Evolutionary conservation across 441 rosid species (phyloP).

Genomic region (Croton laevigatus): DNA sequence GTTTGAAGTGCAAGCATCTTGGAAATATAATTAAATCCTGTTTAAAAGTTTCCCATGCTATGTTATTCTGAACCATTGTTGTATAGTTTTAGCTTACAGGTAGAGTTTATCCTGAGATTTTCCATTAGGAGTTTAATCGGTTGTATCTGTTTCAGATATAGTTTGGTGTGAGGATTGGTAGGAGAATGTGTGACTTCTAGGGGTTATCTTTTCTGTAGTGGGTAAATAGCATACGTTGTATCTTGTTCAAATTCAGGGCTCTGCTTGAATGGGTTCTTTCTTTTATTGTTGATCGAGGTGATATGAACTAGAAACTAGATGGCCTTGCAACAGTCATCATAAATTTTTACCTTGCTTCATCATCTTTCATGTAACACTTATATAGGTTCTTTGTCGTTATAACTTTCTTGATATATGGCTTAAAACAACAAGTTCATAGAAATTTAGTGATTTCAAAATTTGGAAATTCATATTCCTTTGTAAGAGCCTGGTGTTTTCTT

Average conservation of each 20-base stretch:
- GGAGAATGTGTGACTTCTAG: neutral
- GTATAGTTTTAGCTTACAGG: neutral
- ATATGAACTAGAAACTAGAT: neutral
- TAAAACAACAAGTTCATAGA: neutral
- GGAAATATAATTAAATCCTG: neutral
- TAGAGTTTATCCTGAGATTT: conserved; percentile 5
- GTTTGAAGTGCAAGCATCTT: neutral
- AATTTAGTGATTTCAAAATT: neutral
- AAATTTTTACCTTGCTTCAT: too few relatives aligned
- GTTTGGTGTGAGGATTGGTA: neutral
- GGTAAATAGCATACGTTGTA: neutral
- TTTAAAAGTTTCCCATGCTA: neutral
- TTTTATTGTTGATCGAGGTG: neutral
- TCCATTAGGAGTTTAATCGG: neutral
- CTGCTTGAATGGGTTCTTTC: neutral
- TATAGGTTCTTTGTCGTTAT: too few relatives aligned
- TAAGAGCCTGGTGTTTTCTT: neutral
- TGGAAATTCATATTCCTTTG: neutral
- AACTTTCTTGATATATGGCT: too few relatives aligned
- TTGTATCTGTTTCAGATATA: neutral
- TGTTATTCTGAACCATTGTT: neutral
- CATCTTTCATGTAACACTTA: too few relatives aligned
- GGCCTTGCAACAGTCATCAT: neutral
- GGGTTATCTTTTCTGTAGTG: neutral
- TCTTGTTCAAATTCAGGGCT: neutral